These are phyloP conservation scores for Citrus maxima DNA, from an alignment of 345 rosid species.

Conservation along the genomic window DNA sequence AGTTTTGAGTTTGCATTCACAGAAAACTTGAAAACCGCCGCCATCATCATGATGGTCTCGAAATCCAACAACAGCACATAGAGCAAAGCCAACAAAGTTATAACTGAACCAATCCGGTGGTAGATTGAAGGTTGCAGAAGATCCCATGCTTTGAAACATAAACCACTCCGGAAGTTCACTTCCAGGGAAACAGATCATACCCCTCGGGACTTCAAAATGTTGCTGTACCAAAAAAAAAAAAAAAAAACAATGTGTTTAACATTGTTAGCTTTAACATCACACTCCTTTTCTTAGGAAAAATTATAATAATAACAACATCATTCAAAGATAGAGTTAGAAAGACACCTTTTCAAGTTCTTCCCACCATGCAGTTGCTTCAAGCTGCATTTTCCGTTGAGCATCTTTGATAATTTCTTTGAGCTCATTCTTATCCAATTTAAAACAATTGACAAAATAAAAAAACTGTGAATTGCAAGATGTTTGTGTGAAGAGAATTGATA, in stretches of 20 bases:
- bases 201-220: neutral
- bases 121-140: neutral
- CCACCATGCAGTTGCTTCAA: neutral
- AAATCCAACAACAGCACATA: neutral
- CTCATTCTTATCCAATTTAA: neutral
- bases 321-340: neutral
- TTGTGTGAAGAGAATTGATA: neutral
- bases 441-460: neutral
- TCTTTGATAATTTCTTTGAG: neutral
- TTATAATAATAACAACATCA: neutral
- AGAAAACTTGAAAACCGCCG: neutral
- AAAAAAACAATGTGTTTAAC: neutral
- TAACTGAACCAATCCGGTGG: neutral
- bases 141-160: neutral
- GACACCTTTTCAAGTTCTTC: neutral
- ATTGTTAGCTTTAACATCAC: neutral
- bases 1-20: neutral
- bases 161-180: neutral
- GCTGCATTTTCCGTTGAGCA: neutral
- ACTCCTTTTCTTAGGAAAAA: neutral
- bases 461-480: too few species aligned
- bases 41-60: neutral
- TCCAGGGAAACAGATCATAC: neutral
- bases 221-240: neutral
- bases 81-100: neutral